A percentile compares a stretch with the other conserved stretches of the same genome.
Conservation (phyloP, 163 green algal species). For the Volvox carteri region DNA sequence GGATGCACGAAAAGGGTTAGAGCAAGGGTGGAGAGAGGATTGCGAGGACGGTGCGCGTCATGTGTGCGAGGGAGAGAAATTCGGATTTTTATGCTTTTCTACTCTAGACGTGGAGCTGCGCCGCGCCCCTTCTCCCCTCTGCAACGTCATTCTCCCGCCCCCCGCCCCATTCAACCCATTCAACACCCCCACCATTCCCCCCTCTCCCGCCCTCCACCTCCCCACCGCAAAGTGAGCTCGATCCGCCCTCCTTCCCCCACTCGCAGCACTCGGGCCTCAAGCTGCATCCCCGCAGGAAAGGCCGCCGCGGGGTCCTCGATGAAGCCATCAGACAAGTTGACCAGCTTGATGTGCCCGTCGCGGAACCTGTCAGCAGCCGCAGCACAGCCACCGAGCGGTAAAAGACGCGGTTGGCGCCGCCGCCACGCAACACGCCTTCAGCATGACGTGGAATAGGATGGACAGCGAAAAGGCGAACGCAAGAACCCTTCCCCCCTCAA, state of each 20-base stretch:
- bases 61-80: not conserved
- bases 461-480: no score
- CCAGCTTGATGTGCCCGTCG: slow-evolving; percentile 84
- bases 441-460: no score
- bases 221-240: slow-evolving; percentile 77
- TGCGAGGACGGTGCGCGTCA: no score
- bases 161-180: no score
- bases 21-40: not conserved
- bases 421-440: no score
- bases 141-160: not conserved
- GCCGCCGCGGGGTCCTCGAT: slow-evolving; percentile 82
- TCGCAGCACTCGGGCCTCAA: slow-evolving; percentile 77
- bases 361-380: slow-evolving; percentile 41
- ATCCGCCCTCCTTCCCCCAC: slow-evolving; percentile 64
- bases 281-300: slow-evolving; percentile 86
- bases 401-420: no score
- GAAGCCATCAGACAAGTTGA: slow-evolving; percentile 89
- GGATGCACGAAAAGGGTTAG: not conserved
- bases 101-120: no score
- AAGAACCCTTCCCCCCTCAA: no score
- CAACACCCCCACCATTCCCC: not conserved
- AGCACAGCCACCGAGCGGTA: not conserved
- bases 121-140: no score
- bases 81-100: no score
- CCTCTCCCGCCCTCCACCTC: not conserved